Conservation (phyloP, 768 basidiomycete genomes). For the Hirschioporus abietinus region DNA sequence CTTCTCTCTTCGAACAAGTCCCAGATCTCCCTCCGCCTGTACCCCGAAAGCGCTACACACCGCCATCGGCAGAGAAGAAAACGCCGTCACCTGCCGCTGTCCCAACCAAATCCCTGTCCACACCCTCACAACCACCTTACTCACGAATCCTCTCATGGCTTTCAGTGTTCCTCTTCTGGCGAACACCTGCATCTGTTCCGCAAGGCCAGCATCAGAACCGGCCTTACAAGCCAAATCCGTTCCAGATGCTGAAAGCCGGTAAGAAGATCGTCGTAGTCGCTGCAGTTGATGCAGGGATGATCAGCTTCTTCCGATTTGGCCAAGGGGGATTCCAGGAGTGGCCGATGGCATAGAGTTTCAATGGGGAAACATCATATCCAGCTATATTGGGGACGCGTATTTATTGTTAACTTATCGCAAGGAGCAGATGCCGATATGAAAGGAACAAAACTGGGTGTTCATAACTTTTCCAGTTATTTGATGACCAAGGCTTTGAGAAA, state of each 20-base stretch:
- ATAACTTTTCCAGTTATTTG: no score
- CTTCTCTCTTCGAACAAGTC: constrained; percentile 61
- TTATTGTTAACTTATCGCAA: background rate
- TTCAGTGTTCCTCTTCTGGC: constrained; percentile 9
- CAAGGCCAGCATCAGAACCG: constrained; percentile 23
- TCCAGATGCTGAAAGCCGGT: constrained; percentile 76
- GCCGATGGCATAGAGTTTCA: constrained; percentile 46
- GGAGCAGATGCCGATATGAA: no score
- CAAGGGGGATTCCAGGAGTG: constrained; percentile 82
- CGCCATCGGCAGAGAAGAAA: constrained; percentile 19
- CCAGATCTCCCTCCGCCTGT: constrained; percentile 59
- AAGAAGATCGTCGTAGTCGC: constrained; percentile 82
- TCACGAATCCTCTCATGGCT: constrained; percentile 22
- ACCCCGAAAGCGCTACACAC: constrained; percentile 41
- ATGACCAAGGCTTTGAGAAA: no score
- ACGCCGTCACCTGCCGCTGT: constrained; percentile 12
- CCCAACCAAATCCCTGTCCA: background rate
- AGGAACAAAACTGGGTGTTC: no score
- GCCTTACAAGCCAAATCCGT: constrained; percentile 57
- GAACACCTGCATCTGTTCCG: background rate
- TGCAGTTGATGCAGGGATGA: constrained; percentile 81
- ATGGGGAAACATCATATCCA: background rate
- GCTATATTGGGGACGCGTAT: background rate
- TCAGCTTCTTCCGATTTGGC: constrained; percentile 84
- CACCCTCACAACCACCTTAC: constrained; percentile 7